These are phyloP conservation scores for Phytophthora rubi DNA, from an alignment of 352 stramenopile species.

Conservation along the genomic window DNA sequence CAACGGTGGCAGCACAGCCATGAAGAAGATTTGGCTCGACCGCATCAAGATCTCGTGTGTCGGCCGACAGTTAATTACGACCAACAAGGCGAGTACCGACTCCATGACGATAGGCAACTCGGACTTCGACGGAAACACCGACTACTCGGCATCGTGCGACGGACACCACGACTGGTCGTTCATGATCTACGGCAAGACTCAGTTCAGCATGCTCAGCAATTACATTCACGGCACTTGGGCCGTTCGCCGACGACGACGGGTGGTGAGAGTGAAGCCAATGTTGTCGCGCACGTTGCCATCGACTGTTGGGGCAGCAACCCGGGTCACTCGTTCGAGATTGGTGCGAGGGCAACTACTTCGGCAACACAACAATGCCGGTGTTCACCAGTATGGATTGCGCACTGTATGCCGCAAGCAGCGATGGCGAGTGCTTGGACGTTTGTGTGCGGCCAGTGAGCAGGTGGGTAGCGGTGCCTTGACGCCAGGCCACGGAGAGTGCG, in stretches of 20 bases:
- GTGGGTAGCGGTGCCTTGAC: too few relatives aligned
- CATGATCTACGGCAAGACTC: conserved; percentile 34
- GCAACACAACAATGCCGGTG: conserved; percentile 32
- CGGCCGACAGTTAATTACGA: too few relatives aligned
- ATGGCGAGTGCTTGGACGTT: conserved; percentile 12
- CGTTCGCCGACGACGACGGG: conserved; percentile 31
- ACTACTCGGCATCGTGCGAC: conserved; percentile 11
- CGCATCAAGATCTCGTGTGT: too few relatives aligned
- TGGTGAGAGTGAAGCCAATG: conserved; percentile 18
- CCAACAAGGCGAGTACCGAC: too few relatives aligned
- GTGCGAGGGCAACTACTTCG: conserved; percentile 53
- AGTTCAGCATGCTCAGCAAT: conserved; percentile 43
- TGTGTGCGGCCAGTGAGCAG: too few relatives aligned
- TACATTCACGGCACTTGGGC: conserved; percentile 35
- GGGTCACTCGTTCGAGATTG: conserved; percentile 44
- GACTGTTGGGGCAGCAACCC: conserved; percentile 50
- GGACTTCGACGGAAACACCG: conserved; percentile 1
- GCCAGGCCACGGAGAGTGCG: too few relatives aligned
- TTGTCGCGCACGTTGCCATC: conserved; percentile 38
- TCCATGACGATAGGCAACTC: too few relatives aligned
- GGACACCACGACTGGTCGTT: conserved; percentile 55
- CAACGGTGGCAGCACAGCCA: too few relatives aligned
- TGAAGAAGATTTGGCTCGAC: too few relatives aligned
- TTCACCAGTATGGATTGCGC: background rate
- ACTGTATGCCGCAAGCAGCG: conserved; percentile 19